phyloP scores from a whole-genome alignment of 352 stramenopile genomes.

The Phytophthora citricola region DNA sequence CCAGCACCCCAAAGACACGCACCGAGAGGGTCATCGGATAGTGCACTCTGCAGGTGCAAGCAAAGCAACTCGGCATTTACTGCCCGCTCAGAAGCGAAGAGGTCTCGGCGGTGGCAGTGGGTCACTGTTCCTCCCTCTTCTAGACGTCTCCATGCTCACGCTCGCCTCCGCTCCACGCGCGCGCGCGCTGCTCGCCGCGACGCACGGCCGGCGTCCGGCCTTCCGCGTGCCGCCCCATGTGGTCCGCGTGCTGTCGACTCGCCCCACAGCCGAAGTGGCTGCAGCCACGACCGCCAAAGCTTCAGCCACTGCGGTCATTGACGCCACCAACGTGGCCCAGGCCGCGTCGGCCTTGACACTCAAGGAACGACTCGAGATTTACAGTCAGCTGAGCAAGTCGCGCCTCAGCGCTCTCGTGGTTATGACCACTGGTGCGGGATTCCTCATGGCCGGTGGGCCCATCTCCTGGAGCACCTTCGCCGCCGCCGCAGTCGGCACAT shows the following conservation, averaged over 20 bases:
- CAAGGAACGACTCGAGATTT: conserved; percentile 74
- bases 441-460: conserved; percentile 95
- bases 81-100: conserved; percentile 31
- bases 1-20: conserved; percentile 30
- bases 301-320: conserved; percentile 30
- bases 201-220: conserved; percentile 14
- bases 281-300: conserved; percentile 42
- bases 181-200: conserved; percentile 17
- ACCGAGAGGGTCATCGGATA: conserved; percentile 15
- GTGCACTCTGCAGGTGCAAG: conserved; percentile 4
- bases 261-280: conserved; percentile 51
- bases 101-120: conserved; percentile 38
- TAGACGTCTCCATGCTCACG: conserved; percentile 34
- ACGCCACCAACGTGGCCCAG: conserved; percentile 26
- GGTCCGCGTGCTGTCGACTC: conserved; percentile 70
- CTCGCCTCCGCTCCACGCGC: conserved; percentile 20
- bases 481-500: conserved; percentile 93
- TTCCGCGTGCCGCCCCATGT: conserved; percentile 32
- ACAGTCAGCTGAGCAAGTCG: conserved; percentile 95
- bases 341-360: conserved; percentile 47
- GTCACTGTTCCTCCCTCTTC: conserved; percentile 30
- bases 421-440: conserved; percentile 95
- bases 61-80: conserved; percentile 2
- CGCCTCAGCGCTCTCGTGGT: conserved; percentile 96
- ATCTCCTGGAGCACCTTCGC: conserved; percentile 91